These are phyloP conservation scores for Vachellia collinsii DNA, from an alignment of 306 rosid genomes.

Conservation along the genomic window DNA sequence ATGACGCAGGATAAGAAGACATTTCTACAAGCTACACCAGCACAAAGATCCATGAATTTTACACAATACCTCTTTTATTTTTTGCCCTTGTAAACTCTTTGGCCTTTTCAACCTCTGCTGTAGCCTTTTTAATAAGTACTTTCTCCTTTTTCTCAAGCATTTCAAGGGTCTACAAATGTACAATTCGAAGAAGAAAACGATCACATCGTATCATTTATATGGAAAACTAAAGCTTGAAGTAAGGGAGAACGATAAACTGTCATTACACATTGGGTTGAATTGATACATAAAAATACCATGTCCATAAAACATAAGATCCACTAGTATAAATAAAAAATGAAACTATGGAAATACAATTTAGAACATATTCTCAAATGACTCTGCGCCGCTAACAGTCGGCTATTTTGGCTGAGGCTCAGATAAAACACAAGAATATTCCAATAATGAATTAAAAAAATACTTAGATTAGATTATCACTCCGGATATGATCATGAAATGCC, in stretches of 20 bases:
- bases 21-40: not conserved
- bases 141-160: slow-evolving; percentile 99
- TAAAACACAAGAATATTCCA: slow-evolving; percentile 4
- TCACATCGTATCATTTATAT: slow-evolving; percentile 11
- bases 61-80: slow-evolving; percentile 79
- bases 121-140: slow-evolving; percentile 83
- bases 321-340: not conserved
- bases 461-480: not conserved
- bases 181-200: slow-evolving; percentile 25
- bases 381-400: not conserved
- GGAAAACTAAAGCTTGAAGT: not conserved
- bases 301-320: not conserved
- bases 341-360: not conserved
- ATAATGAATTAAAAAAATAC: not conserved
- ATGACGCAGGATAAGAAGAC: not conserved
- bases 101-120: slow-evolving; percentile 87
- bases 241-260: slow-evolving; percentile 7
- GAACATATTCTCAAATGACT: not conserved
- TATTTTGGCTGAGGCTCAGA: not conserved
- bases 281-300: not conserved
- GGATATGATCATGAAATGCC: not conserved
- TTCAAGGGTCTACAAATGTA: slow-evolving; percentile 77
- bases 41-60: not conserved
- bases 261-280: not conserved
- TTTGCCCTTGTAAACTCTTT: slow-evolving; percentile 82